Evolutionary conservation across 441 rosid species (phyloP), one percentile per base, ranked within the genome.

Genomic region (Erodium trifolium): DNA sequence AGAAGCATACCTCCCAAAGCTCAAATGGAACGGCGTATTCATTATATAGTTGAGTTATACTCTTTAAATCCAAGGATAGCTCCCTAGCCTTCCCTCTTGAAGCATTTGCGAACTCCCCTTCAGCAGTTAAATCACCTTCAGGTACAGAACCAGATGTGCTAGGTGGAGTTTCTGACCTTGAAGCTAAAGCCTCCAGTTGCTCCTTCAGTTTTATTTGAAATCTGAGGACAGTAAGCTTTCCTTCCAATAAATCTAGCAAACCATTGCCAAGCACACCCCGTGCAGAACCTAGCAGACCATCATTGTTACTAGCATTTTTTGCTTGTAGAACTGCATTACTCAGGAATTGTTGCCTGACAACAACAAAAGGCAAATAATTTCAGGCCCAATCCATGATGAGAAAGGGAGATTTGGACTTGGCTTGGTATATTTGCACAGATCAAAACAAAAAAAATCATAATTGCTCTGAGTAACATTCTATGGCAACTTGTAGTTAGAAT

Each of bases 291-390:
- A 75, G 78, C 67, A 84, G 59, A 76, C 84, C 85, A 83, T 87
- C 87, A 68, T 76, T 77, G 70, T 81, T 86, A 75, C 88, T 83
- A 51, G 97, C 94, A 85, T 82, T 92, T 84, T 90, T 94, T 72
- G 98, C 98, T 79, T 94, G 99, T 51, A 94, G 80, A 78, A 94
- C 96, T 63, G 99, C 97, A 74, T 85, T 92, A 77, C 98, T 88
- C 49, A 92, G 86, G 82, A 88, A 88, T 69, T 87, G 92, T 69
- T 82, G 86, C 96, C 99, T 94, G 86, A 72, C 31, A 79, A 69
- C 49, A 67, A 71, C 74, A 77, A 75, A 79, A 79, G 12, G 43
- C 68, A 67, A 80, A 65, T 43, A 74, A 68, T 65, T 66, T 71
- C 71, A 64, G 76, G 68, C n/a, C 31, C 64, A 35, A 29, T 57